Conservation (phyloP, 768 basidiomycete genomes). For the Pulveroboletus sp. region DNA sequence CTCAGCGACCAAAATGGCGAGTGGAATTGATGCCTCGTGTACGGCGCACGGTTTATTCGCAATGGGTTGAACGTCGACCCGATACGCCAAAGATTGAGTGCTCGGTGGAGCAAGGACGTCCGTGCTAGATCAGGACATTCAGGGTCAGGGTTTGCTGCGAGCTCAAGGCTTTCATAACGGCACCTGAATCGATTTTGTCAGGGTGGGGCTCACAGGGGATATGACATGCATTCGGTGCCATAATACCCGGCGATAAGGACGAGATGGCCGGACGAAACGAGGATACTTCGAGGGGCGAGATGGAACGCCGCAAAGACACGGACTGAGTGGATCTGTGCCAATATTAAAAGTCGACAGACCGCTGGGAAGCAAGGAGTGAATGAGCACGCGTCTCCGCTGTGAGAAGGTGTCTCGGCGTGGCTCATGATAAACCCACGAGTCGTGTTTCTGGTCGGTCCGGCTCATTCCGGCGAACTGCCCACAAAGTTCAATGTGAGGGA, state of each 20-base stretch:
- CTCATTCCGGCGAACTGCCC: not conserved
- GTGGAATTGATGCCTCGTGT: slow-evolving; percentile 14
- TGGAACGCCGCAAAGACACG: not conserved
- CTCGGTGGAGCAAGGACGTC: not conserved
- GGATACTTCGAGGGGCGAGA: too few relatives aligned
- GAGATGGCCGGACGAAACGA: too few relatives aligned
- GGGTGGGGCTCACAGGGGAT: slow-evolving; percentile 2
- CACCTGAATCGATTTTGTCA: not conserved
- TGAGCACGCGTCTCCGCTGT: not conserved
- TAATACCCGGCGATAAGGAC: not conserved
- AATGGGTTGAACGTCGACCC: not conserved
- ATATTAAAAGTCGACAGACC: not conserved
- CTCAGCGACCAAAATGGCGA: not conserved
- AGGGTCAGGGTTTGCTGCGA: slow-evolving; percentile 19
- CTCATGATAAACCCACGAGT: not conserved
- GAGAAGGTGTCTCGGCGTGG: not conserved
- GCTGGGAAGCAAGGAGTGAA: not conserved
- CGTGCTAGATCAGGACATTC: slow-evolving; percentile 6
- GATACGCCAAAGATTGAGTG: not conserved
- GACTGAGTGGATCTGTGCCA: not conserved
- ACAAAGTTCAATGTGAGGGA: slow-evolving; percentile 6
- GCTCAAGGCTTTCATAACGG: slow-evolving; percentile 11
- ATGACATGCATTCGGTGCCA: not conserved
- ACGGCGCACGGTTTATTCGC: slow-evolving; percentile 5
- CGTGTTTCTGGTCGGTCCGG: not conserved